Base-by-base conservation (phyloP, 2,329 filamentous ascomycete species). In the Conoideocrella luteorostrata region DNA sequence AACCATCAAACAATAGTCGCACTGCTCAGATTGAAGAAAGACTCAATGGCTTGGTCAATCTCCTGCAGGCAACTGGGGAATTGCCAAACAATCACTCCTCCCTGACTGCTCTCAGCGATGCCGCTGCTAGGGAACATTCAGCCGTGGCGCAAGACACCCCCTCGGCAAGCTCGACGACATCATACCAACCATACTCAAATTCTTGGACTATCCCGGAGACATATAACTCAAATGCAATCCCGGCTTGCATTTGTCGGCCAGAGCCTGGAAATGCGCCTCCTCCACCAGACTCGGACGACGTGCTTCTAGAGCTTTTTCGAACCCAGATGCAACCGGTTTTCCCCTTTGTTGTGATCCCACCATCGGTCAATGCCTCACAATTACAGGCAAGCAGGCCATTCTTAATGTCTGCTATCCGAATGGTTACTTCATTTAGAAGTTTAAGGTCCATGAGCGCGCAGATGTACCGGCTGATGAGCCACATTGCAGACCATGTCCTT, bases 11-110 rank as follows among this genome's bases (percentile, higher is more conserved):
- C 30, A 24, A 30, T 44, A 75, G 72, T 12, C 67, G 64, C 52
- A 75, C 72, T 3, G 66, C 69, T 1, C 70, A 74, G 45, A 67
- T 75, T 12, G 72, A 75, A 46, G 66, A 74, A 44, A 64, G 68
- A 6, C 56, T 75, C 7, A 71, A 75, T 47, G 70, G 69, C 15
- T 61, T 76, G 2, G 67, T 75, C 18, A 69, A 70, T 40, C 59
- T 73, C 0, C 60, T 76, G 3, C 67, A 68, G 26, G 67, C 70
- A 1, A 64, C 64, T 2, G 66, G 67, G 4, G 67, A 69, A 4
- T 48, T 68, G 10, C 49, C 50, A 5, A 51, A 47, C 7, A 44
- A 50, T 0, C 54, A 57, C 5, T 46, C 52, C 1, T 50, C 54
- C 17, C 49, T 54, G 3, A 52, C 58, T 7, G 56, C 57, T 9